phyloP scores from a whole-genome alignment of 2,329 filamentous ascomycete genomes.

The Hymenoscyphus fructigenus region DNA sequence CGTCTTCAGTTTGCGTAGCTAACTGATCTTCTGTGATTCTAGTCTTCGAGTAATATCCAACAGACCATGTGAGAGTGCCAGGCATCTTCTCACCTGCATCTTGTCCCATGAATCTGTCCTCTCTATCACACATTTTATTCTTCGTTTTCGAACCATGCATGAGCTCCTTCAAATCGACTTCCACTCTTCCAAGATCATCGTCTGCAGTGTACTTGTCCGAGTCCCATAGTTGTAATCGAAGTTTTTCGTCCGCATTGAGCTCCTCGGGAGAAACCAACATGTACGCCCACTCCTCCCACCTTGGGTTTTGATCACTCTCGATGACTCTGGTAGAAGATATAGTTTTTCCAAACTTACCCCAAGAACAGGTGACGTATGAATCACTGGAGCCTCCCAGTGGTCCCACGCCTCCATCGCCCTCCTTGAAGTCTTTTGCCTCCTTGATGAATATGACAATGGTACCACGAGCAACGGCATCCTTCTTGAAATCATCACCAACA shows the following conservation, averaged over 20 bases:
- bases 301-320: constrained; percentile 62
- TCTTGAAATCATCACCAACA: constrained; percentile 75
- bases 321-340: constrained; percentile 67
- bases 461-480: constrained; percentile 65
- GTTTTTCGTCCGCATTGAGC: constrained; percentile 67
- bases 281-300: constrained; percentile 69
- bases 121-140: constrained; percentile 60
- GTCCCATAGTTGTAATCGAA: constrained; percentile 74
- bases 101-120: constrained; percentile 64
- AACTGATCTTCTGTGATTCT: constrained; percentile 62
- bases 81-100: constrained; percentile 67
- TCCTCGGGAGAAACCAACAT: constrained; percentile 71
- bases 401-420: constrained; percentile 64
- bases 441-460: constrained; percentile 67
- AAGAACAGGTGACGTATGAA: constrained; percentile 69
- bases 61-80: constrained; percentile 66
- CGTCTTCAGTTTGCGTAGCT: constrained; percentile 58
- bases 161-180: constrained; percentile 63
- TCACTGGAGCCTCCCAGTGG: constrained; percentile 64
- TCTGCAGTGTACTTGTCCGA: constrained; percentile 71
- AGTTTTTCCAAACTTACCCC: constrained; percentile 75
- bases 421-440: constrained; percentile 67
- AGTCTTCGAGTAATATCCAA: constrained; percentile 70
- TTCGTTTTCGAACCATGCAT: constrained; percentile 60
- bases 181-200: constrained; percentile 72